Conservation (phyloP, 2,329 filamentous ascomycete genomes). For the Aphanocladium album region DNA sequence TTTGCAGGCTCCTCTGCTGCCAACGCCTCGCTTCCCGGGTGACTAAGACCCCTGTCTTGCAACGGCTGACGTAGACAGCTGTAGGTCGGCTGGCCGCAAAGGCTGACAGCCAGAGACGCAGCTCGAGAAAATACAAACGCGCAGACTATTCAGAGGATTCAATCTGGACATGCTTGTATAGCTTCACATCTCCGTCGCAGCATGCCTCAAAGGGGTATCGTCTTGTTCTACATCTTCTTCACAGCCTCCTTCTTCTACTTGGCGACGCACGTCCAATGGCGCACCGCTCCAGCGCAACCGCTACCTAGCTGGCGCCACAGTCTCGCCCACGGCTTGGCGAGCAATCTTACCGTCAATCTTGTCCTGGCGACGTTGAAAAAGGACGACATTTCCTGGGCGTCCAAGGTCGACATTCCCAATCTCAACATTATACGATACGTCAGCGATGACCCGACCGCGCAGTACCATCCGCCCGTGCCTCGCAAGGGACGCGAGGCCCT, state of each 20-base stretch:
- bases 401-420: conserved; percentile 25
- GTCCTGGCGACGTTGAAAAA: conserved; percentile 23
- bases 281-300: neutral
- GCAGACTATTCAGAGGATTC: no score
- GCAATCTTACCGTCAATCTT: conserved; percentile 24
- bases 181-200: no score
- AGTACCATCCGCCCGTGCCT: conserved; percentile 41
- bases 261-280: neutral
- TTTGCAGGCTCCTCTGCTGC: no score
- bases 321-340: neutral
- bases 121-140: no score
- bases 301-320: neutral
- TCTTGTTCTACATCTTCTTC: neutral
- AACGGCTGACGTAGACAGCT: no score
- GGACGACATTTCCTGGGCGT: conserved; percentile 28
- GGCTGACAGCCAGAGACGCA: no score
- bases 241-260: neutral
- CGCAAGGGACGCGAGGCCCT: conserved; percentile 61
- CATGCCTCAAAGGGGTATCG: neutral
- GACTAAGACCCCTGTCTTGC: no score
- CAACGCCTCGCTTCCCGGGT: no score
- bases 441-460: conserved; percentile 43
- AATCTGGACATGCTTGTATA: no score
- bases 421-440: conserved; percentile 38
- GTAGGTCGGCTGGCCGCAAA: no score